These are phyloP conservation scores for Silene latifolia DNA, from an alignment of 148 eudicot genomes.

Conservation along the genomic window DNA sequence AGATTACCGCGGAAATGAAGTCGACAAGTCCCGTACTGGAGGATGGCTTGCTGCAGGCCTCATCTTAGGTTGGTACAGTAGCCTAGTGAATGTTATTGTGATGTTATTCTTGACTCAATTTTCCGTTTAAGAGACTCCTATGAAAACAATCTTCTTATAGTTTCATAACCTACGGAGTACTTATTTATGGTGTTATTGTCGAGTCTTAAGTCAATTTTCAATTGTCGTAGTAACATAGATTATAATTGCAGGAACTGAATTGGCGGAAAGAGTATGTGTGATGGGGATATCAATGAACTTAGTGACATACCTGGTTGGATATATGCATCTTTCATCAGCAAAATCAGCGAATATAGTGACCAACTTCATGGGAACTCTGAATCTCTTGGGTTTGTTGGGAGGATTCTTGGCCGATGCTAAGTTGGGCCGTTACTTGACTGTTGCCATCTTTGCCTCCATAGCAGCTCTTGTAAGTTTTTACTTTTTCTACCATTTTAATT, in stretches of 20 bases:
- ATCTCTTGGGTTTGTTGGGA: conserved; percentile 77
- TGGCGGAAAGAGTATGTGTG: conserved; percentile 90
- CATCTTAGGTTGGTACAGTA: conserved; percentile 71
- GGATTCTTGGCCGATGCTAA: conserved; percentile 93
- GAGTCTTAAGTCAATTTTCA: too few species aligned
- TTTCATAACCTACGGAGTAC: too few species aligned
- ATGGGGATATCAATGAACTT: conserved; percentile 90
- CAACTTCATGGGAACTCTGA: conserved; percentile 95
- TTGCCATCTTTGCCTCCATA: conserved; percentile 72
- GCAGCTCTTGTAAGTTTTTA: conserved; percentile 63
- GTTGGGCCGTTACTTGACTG: conserved; percentile 86
- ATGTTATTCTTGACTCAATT: too few species aligned
- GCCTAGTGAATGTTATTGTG: too few species aligned
- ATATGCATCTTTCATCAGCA: conserved; percentile 79
- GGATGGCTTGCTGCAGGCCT: conserved; percentile 98
- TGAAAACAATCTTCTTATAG: too few species aligned
- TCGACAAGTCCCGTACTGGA: conserved; percentile 69
- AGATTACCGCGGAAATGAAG: conserved; percentile 71
- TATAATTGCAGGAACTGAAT: conserved; percentile 59
- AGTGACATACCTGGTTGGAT: conserved; percentile 84
- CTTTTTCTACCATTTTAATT: neutral
- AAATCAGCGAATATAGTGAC: conserved; percentile 89
- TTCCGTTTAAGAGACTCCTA: too few species aligned
- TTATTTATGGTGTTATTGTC: too few species aligned
- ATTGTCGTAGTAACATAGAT: too few species aligned